These are phyloP conservation scores for Colletotrichum lupini DNA, from an alignment of 2,329 filamentous ascomycete species.

Conservation along the genomic window DNA sequence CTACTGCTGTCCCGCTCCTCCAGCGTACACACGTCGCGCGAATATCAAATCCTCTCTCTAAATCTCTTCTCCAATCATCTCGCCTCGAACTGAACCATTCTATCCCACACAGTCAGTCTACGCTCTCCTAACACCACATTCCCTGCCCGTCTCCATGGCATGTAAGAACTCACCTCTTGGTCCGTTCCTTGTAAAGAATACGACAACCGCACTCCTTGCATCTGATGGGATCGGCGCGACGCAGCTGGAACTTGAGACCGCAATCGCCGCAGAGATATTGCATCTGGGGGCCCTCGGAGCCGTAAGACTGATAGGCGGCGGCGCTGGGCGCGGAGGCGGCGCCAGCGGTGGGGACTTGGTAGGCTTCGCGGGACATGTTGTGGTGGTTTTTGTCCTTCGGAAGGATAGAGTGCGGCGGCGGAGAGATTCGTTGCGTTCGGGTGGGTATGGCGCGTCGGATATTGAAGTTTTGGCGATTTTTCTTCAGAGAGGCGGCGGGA, in stretches of 20 bases:
- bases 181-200: constrained; percentile 97
- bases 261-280: constrained; percentile 87
- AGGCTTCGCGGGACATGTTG: constrained; percentile 77
- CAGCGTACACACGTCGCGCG: not conserved
- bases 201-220: constrained; percentile 95
- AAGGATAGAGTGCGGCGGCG: not conserved
- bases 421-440: not conserved
- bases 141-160: not conserved
- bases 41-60: not conserved
- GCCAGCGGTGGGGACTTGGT: constrained; percentile 74
- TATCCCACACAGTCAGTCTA: constrained; percentile 51
- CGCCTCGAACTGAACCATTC: constrained; percentile 99
- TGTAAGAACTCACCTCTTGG: constrained; percentile 80
- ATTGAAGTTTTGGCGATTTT: not conserved
- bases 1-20: not conserved
- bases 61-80: constrained; percentile 59
- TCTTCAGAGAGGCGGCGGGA: constrained; percentile 6
- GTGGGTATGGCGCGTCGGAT: constrained; percentile 1
- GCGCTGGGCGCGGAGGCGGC: constrained; percentile 53
- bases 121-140: too few species aligned
- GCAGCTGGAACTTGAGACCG: constrained; percentile 79
- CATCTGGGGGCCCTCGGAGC: constrained; percentile 66
- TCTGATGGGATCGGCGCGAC: constrained; percentile 82
- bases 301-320: constrained; percentile 56
- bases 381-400: not conserved